phyloP scores from a whole-genome alignment of 345 rosid genomes.

The Eutrema japonicum region DNA sequence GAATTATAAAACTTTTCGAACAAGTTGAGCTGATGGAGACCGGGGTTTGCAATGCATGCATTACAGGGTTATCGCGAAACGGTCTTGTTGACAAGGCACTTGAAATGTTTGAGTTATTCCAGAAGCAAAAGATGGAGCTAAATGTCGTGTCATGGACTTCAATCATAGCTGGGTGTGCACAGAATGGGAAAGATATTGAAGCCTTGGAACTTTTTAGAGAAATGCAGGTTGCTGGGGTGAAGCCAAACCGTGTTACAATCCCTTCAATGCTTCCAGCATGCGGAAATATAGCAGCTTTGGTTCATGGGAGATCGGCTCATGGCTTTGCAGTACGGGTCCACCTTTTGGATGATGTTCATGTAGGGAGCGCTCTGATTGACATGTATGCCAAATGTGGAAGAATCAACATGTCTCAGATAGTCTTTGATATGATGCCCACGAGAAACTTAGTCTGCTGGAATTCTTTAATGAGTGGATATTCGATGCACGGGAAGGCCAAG shows the following conservation, averaged over 20 bases:
- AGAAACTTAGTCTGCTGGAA: constrained; percentile 81
- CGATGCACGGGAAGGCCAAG: constrained; percentile 69
- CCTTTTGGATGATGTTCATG: constrained; percentile 55
- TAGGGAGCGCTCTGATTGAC: constrained; percentile 71
- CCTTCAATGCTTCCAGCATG: constrained; percentile 74
- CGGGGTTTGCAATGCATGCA: constrained; percentile 61
- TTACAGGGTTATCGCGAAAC: constrained; percentile 62
- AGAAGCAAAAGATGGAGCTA: constrained; percentile 47
- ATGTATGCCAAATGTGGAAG: constrained; percentile 86
- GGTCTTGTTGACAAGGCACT: constrained; percentile 59
- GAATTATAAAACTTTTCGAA: constrained; percentile 49
- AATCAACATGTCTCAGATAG: constrained; percentile 52
- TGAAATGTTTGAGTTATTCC: constrained; percentile 51
- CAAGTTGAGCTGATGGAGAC: constrained; percentile 48
- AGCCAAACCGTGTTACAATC: constrained; percentile 66
- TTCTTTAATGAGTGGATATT: constrained; percentile 67
- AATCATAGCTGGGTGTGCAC: constrained; percentile 61
- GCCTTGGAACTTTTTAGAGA: constrained; percentile 64
- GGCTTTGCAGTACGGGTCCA: constrained; percentile 56
- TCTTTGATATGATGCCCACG: constrained; percentile 59
- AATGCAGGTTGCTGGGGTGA: constrained; percentile 63
- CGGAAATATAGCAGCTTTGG: constrained; percentile 67
- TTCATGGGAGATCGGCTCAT: constrained; percentile 65
- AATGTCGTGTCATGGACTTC: constrained; percentile 76
- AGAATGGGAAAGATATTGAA: constrained; percentile 67